These are phyloP conservation scores for Cyberlindnera sargentensis DNA, from an alignment of 805 yeast genomes.

Conservation along the genomic window DNA sequence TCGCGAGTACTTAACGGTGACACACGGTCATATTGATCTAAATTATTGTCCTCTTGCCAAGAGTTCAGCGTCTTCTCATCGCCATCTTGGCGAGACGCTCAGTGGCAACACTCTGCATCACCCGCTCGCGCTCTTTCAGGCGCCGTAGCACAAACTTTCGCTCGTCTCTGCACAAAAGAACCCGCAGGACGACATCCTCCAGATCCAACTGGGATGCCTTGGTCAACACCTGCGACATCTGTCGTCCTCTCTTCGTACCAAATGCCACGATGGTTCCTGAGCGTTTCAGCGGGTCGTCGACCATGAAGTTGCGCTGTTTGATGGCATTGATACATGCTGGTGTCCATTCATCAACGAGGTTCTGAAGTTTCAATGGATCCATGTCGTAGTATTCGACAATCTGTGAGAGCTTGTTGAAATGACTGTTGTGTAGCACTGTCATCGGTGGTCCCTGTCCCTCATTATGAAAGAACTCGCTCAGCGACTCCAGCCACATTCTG, in stretches of 20 bases:
- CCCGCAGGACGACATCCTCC: slow-evolving; percentile 68
- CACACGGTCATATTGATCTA: background rate
- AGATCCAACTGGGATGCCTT: background rate
- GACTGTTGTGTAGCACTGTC: slow-evolving; percentile 50
- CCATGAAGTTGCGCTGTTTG: slow-evolving; percentile 38
- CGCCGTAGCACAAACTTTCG: slow-evolving; percentile 50
- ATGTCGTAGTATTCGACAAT: slow-evolving; percentile 62
- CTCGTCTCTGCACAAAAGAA: slow-evolving; percentile 61
- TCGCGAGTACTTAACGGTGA: too few relatives aligned
- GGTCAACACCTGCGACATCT: slow-evolving; percentile 10
- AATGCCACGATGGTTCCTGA: slow-evolving; percentile 63
- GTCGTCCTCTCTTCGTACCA: slow-evolving; percentile 53
- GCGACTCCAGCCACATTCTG: slow-evolving; percentile 58
- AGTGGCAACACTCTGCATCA: slow-evolving; percentile 27
- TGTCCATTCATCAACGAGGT: slow-evolving; percentile 53
- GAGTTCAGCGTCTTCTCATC: background rate
- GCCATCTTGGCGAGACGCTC: slow-evolving; percentile 24
- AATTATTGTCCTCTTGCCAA: background rate
- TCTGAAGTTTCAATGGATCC: slow-evolving; percentile 37
- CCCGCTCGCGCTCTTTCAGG: slow-evolving; percentile 52
- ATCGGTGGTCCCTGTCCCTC: slow-evolving; percentile 77
- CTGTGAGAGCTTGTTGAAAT: slow-evolving; percentile 56
- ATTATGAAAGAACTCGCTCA: slow-evolving; percentile 76
- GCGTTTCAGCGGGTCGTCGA: slow-evolving; percentile 20
- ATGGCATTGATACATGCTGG: slow-evolving; percentile 45